phyloP scores from a whole-genome alignment of 139 green algal genomes.

The Haematococcus lacustris region DNA sequence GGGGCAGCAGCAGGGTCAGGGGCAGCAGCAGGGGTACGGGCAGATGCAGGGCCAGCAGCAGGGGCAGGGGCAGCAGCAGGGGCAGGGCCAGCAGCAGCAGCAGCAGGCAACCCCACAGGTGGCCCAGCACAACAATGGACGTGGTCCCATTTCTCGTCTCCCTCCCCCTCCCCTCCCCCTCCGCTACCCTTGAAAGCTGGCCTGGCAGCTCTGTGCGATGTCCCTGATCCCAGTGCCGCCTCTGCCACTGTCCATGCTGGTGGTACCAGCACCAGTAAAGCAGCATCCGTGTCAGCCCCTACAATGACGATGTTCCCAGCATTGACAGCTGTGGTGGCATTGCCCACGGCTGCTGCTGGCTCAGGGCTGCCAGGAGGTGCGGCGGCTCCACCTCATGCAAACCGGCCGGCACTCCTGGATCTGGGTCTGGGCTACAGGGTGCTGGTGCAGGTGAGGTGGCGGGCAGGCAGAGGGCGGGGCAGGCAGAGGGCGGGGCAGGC shows the following conservation, averaged over 20 bases:
- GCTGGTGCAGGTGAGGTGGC: constrained; percentile 9
- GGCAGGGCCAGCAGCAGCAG: not conserved
- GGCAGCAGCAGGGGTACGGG: not conserved
- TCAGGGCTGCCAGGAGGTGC: not conserved
- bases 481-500: too few relatives aligned
- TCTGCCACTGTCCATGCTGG: too few relatives aligned
- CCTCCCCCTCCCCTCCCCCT: too few relatives aligned
- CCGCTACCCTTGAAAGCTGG: too few relatives aligned
- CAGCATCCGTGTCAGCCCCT: too few relatives aligned
- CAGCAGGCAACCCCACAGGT: not conserved
- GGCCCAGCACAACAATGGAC: too few relatives aligned
- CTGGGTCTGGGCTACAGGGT: constrained; percentile 11
- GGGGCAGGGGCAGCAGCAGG: not conserved
- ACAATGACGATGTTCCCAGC: too few relatives aligned
- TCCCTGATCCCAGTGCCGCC: too few relatives aligned
- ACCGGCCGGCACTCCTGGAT: not conserved
- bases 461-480: not conserved
- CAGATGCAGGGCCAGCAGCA: not conserved
- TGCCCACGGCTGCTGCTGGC: not conserved
- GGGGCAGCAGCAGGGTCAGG: not conserved
- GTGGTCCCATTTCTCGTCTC: too few relatives aligned
- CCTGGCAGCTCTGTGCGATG: too few relatives aligned
- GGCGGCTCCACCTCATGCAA: not conserved
- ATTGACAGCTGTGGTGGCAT: not conserved
- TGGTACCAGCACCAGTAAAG: too few relatives aligned